These are phyloP conservation scores for Mycena sanguinolenta DNA, from an alignment of 768 basidiomycete species.

Conservation along the genomic window DNA sequence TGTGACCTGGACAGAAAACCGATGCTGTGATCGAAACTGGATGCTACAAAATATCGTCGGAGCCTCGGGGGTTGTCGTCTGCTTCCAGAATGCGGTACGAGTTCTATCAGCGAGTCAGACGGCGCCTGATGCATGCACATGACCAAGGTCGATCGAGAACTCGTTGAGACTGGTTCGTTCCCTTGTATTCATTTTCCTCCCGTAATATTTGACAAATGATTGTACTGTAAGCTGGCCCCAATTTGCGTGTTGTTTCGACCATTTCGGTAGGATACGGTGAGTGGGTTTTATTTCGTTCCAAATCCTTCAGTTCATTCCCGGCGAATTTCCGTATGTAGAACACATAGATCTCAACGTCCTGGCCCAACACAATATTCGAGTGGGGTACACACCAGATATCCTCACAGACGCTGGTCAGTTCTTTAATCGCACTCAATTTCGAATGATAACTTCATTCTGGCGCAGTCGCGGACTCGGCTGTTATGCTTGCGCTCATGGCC, in stretches of 20 bases:
- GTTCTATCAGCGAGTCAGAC: neutral
- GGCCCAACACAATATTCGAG: constrained; percentile 69
- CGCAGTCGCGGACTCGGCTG: constrained; percentile 88
- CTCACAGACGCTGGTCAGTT: constrained; percentile 87
- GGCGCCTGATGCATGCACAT: constrained; percentile 27
- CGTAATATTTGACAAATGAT: constrained; percentile 1
- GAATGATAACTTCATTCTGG: neutral
- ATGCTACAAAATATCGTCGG: constrained; percentile 77
- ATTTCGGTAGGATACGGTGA: constrained; percentile 93
- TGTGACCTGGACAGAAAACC: constrained; percentile 64
- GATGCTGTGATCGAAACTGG: constrained; percentile 74
- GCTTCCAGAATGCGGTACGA: constrained; percentile 79
- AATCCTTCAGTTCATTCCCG: neutral
- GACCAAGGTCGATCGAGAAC: constrained; percentile 76
- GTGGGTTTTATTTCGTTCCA: constrained; percentile 26
- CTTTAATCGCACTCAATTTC: neutral
- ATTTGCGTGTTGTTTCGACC: constrained; percentile 86
- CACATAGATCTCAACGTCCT: constrained; percentile 79
- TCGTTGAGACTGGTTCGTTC: constrained; percentile 69
- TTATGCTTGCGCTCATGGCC: constrained; percentile 96
- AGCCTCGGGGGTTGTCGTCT: constrained; percentile 73
- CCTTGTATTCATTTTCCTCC: too few relatives aligned
- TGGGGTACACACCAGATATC: constrained; percentile 96
- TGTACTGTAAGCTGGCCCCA: constrained; percentile 67
- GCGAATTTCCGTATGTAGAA: constrained; percentile 59